Percentiles rank a stretch among this genome's conserved stretches.
Conservation (phyloP, 140 eudicot species). For the Erigeron philadelphicus region DNA sequence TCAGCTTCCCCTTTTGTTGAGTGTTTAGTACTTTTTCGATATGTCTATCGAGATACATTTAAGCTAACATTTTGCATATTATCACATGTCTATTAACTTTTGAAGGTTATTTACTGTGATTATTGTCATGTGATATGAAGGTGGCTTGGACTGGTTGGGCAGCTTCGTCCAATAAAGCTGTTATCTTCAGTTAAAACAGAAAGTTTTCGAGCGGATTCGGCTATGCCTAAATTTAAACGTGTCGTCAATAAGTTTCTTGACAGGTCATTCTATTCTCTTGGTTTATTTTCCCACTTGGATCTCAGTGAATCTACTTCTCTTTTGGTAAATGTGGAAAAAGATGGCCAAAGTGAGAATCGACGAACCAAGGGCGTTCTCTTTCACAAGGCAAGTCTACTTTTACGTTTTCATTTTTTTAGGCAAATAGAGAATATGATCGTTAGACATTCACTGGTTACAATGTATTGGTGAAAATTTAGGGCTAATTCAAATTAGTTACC, state of each 20-base stretch:
- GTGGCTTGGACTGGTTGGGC: constrained; percentile 84
- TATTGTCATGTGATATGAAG: constrained; percentile 34
- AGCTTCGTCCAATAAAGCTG: constrained; percentile 72
- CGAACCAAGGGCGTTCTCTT: constrained; percentile 48
- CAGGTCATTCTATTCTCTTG: constrained; percentile 58
- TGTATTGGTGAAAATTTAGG: too few species aligned
- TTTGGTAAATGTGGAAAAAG: constrained; percentile 53
- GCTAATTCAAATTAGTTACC: too few species aligned
- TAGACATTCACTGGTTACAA: constrained; percentile 1
- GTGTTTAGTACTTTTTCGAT: background rate
- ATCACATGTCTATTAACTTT: background rate
- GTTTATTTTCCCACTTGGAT: constrained; percentile 44
- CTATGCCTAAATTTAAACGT: constrained; percentile 36
- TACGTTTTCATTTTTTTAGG: constrained; percentile 2
- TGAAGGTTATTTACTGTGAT: background rate
- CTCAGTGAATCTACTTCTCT: constrained; percentile 48
- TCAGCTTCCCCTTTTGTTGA: background rate
- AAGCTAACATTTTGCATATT: background rate
- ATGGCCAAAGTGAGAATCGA: constrained; percentile 52
- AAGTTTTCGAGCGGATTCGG: constrained; percentile 34
- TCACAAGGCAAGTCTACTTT: constrained; percentile 57
- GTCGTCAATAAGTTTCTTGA: constrained; percentile 54
- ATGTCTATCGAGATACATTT: background rate
- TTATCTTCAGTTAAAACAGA: constrained; percentile 55
- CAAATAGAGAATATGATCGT: constrained; percentile 1